Evolutionary conservation across 1,284 basidiomycete species (phyloP), one percentile per base, ranked within the genome.

Genomic region (Neonothopanus nambi): DNA sequence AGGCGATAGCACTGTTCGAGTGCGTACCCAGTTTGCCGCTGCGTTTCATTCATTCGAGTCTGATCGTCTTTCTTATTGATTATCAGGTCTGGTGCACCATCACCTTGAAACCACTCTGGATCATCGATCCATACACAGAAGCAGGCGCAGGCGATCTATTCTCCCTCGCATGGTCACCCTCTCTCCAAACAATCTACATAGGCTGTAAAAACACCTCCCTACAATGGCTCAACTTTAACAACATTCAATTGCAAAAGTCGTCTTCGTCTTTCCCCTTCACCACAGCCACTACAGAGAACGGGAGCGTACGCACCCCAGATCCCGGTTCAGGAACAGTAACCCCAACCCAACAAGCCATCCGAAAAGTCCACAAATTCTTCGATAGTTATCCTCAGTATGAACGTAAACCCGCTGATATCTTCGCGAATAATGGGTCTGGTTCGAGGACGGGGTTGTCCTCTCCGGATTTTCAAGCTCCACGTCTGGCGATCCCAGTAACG

Each of bases 141-240:
- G 89, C 85, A 3, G 82, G 81, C 36, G 85, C 94, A 2, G 95
- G 95, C 36, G 96, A 98, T 67, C 83, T 98, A 49, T 95, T 94
- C 73, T 93, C 89, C 35, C 76, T 98, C 2, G 82, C 84, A 0
- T 98, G 93, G 90, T 87, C 85, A 12, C 74, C 84, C 1, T 66
- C 72, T 9, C 75, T 85, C 8, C 82, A 87, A 57, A 90, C 87
- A 0, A 75, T 97, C 37, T 96, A 91, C 67, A 78, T 97, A 51
- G 95, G 94, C 23, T 92, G 92, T 64, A 92, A 97, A 70, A 91
- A 94, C 66, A 94, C 93, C 0, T 91, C 89, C 3, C 78, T 95
- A 30, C 92, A 95, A 63, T 95, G 90, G 91, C 83, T 87, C 65
- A 74, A 81, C 61, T 90, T 93, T 67, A 67, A 70, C 20, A 30